Conservation (phyloP, 116 monocot species). For the Zostera marina region DNA sequence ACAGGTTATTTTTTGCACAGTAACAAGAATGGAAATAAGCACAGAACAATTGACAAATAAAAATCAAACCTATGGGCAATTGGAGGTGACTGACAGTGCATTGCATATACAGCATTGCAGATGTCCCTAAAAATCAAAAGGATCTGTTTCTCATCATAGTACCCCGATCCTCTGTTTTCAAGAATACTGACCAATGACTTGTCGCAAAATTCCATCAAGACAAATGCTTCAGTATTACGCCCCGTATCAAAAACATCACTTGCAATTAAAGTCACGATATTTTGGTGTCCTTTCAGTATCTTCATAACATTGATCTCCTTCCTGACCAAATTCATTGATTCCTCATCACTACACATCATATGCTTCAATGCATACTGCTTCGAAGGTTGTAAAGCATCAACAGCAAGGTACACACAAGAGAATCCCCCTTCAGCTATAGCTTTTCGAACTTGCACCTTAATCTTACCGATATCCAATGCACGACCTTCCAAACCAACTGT, state of each 20-base stretch:
- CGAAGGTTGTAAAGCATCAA: constrained; percentile 35
- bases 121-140: constrained; percentile 75
- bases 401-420: constrained; percentile 79
- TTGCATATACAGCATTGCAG: constrained; percentile 88
- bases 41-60: neutral
- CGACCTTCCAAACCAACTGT: constrained; percentile 61
- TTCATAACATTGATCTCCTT: constrained; percentile 84
- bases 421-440: constrained; percentile 91
- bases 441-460: constrained; percentile 60
- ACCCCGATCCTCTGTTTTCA: constrained; percentile 53
- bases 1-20: no score
- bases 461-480: constrained; percentile 49
- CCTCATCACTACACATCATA: constrained; percentile 73
- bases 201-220: constrained; percentile 88
- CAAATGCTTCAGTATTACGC: constrained; percentile 56
- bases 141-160: constrained; percentile 78
- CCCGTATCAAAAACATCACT: constrained; percentile 71
- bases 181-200: constrained; percentile 64
- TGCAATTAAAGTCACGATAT: constrained; percentile 53
- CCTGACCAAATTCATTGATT: constrained; percentile 52
- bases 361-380: constrained; percentile 93
- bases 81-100: constrained; percentile 91
- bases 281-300: constrained; percentile 70
- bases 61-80: constrained; percentile 72
- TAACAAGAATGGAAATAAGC: no score